Base-by-base conservation (phyloP, 208 protist species). In the Wallacemonas sp. region DNA sequence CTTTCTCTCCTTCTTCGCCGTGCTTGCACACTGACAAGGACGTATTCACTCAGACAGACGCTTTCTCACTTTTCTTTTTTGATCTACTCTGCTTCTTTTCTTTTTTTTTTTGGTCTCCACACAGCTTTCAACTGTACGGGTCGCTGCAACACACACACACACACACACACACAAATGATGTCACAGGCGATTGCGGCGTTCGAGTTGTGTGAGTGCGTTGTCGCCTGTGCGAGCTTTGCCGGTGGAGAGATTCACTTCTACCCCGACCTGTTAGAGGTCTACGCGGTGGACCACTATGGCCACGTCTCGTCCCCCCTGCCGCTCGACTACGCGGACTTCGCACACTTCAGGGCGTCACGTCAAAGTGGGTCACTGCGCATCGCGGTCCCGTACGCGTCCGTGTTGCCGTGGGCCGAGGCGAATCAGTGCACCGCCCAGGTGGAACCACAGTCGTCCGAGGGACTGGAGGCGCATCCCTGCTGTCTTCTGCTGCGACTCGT, bases 301-400 rank as follows among this genome's bases (percentile, higher is more conserved):
- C 58, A 81, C 44, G 58, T 61, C 32, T 92, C 85, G 12, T 76
- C 85, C 2, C 81, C 85, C 10, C 64, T 94, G 29, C 57, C 55
- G 24, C 77, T 94, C 39, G 60, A 69, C 34, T 94, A 89, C 59
- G 78, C 80, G 13, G 66, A 39, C 15, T 61, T 92, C n/a, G n/a
- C 78, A 15, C 83, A 92, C 41, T 91, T 92, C 60, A 79, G 83
- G n/a, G 79, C 92, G 12, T 75, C 92, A 22, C 81, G 79, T 15
- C 62, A 78, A 27, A 63, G 89, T 55, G 68, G 76, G 34, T 41
- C 83, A n/a, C 79, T 94, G 78, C 89, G 85, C 6, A 79, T 94
- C 50, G 79, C 87, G n/a, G 24, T 89, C 27, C 79, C 79, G 27
- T 68, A 65, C 22, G 27, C 17, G 0, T 32, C 46, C 30, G 81